phyloP scores from a whole-genome alignment of 2,329 filamentous ascomycete species.

The Ophiostoma sp. region DNA sequence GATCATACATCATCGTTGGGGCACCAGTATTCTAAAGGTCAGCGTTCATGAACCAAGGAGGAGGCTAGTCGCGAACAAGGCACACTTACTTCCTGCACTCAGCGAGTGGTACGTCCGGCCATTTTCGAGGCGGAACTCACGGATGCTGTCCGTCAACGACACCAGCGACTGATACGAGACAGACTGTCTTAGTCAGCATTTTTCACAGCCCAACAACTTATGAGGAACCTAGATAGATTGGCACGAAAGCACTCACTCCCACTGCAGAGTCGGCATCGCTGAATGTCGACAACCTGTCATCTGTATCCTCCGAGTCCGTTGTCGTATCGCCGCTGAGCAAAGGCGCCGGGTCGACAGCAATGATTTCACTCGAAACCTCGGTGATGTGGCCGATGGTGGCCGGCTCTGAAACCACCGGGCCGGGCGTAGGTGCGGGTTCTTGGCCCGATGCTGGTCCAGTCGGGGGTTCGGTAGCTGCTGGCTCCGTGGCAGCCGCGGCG shows the following conservation, averaged over 20 bases:
- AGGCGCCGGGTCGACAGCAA: not conserved
- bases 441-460: not conserved
- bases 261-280: constrained; percentile 23
- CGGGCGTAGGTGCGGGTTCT: not conserved
- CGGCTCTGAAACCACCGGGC: not conserved
- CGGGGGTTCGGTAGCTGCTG: not conserved
- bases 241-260: constrained; percentile 12
- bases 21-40: constrained; percentile 25
- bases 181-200: constrained; percentile 11
- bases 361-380: not conserved
- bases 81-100: constrained; percentile 23
- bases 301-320: constrained; percentile 5
- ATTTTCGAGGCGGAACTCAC: constrained; percentile 24
- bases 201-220: not conserved
- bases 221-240: not conserved
- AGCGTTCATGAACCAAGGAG: not conserved
- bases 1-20: constrained; percentile 25
- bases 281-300: not conserved
- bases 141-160: constrained; percentile 24
- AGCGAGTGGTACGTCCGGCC: constrained; percentile 25
- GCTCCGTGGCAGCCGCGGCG: constrained; percentile 16
- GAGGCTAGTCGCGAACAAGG: no score
- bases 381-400: not conserved
- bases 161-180: constrained; percentile 17
- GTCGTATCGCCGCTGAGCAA: not conserved